Base-by-base conservation (phyloP, 2,329 filamentous ascomycete species). In the Xylariaceae sp. region DNA sequence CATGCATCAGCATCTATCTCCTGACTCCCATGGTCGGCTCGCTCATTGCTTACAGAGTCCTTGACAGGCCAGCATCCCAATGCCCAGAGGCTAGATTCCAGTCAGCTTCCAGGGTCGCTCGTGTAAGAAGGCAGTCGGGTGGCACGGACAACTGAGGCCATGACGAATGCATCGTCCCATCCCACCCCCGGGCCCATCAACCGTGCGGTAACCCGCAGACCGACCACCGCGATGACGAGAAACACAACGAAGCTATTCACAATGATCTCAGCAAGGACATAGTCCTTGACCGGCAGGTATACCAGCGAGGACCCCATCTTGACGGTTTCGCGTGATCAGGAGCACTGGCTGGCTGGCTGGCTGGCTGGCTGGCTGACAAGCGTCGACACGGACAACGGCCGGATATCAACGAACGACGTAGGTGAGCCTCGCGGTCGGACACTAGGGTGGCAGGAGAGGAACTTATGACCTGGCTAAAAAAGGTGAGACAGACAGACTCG, bases 181-280 rank as follows among this genome's bases (percentile, higher is more conserved):
- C 56, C 55, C 9, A 59, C 36, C 1, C 56, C 56, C 5, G 56
- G 53, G 2, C 56, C 56, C 5, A 35, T 43, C 7, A 53, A n/a
- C 16, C 56, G 50, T 3, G 50, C 53, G 0, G 46, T 13, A 3
- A 57, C 42, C 33, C 56, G 40, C 19, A 57, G 32, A 8, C 33
- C 31, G 14, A 58, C 51, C 5, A 53, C 50, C 3, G 37, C 4
- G 3, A 58, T 29, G 16, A 57, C 51, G 10, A 57, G 19, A 14
- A 50, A 38, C 23, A 57, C 53, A n/a, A 59, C 19, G 11, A 58
- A 23, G 21, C 42, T 48, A 37, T 59, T 59, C 36, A 57, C 27
- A 19, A 39, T 42, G 11, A 59, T 44, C 33, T 59, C 51, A 5
- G 46, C 50, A 12, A 23, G 31, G 17, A 58, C 53, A 23, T 42